A percentile compares a stretch with the other conserved stretches of the same genome.
Evolutionary conservation across 2,329 filamentous ascomycete genomes (phyloP).

Genomic region (Phaeosphaeria sp.): DNA sequence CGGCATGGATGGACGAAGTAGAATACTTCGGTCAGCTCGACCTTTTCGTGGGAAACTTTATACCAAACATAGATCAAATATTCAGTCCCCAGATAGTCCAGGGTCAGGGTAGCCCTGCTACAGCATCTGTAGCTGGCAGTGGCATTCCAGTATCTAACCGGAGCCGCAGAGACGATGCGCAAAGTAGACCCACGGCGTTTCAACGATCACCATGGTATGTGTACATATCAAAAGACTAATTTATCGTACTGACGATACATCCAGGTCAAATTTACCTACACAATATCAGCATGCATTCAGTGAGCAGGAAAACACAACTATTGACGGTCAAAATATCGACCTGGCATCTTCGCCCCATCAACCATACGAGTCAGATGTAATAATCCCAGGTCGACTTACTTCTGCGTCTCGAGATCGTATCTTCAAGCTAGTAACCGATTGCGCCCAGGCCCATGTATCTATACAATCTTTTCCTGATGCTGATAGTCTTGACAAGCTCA

Average conservation of each 20-base stretch:
- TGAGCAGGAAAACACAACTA: conserved; percentile 30
- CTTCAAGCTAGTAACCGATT: conserved; percentile 38
- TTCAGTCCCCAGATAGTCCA: conserved; percentile 1
- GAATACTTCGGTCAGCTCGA: conserved; percentile 25
- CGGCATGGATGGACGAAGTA: conserved; percentile 24
- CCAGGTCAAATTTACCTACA: conserved; percentile 33
- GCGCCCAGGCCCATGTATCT: conserved; percentile 30
- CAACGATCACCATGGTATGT: not conserved
- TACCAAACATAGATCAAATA: conserved; percentile 18
- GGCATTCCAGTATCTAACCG: not conserved
- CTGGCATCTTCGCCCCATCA: conserved; percentile 36
- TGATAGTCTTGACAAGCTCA: conserved; percentile 35
- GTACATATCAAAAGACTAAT: conserved; percentile 13
- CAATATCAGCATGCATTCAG: conserved; percentile 37
- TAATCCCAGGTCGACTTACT: conserved; percentile 27
- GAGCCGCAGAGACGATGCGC: not conserved
- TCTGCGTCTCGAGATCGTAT: conserved; percentile 34
- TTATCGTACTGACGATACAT: conserved; percentile 18
- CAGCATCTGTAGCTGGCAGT: not conserved
- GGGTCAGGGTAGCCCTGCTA: not conserved
- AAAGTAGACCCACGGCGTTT: not conserved
- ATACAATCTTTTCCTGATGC: conserved; percentile 39
- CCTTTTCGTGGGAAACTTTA: conserved; percentile 22
- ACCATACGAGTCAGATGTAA: conserved; percentile 28
- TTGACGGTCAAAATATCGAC: conserved; percentile 35